Conservation (phyloP, 2,329 filamentous ascomycete species). For the Ilyonectria mors-panacis region DNA sequence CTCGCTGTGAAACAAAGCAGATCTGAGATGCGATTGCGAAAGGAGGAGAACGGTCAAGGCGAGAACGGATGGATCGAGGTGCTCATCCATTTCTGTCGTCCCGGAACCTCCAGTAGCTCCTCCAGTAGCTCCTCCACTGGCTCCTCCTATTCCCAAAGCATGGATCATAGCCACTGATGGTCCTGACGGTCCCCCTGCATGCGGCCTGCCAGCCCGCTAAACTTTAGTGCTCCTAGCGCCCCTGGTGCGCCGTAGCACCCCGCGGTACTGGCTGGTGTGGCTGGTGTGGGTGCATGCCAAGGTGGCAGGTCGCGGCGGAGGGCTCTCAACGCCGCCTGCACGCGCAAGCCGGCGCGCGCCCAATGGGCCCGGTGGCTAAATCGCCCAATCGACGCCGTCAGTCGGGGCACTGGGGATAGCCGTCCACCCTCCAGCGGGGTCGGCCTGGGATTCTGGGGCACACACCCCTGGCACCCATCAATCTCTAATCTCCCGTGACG, state of each 20-base stretch:
- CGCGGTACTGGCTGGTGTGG: slow-evolving; percentile 27
- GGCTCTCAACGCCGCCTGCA: slow-evolving; percentile 11
- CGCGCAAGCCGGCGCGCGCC: slow-evolving; percentile 16
- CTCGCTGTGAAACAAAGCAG: slow-evolving; percentile 18
- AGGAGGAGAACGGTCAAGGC: slow-evolving; percentile 5
- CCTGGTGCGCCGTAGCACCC: slow-evolving; percentile 36
- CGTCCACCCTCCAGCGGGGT: slow-evolving; percentile 1
- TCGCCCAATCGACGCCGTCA: slow-evolving; percentile 18
- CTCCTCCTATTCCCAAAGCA: slow-evolving; percentile 25
- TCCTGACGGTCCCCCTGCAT: slow-evolving; percentile 46
- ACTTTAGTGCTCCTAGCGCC: slow-evolving; percentile 42
- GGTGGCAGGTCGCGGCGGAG: not conserved
- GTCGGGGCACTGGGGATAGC: not conserved
- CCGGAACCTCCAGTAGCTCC: slow-evolving; percentile 4
- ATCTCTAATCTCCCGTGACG: slow-evolving; percentile 18
- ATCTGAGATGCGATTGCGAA: slow-evolving; percentile 19
- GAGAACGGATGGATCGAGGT: not conserved
- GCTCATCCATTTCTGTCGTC: slow-evolving; percentile 11
- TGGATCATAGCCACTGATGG: slow-evolving; percentile 9
- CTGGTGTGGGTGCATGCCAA: slow-evolving; percentile 3
- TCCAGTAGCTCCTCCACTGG: not conserved
- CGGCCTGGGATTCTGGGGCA: slow-evolving; percentile 10
- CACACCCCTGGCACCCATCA: slow-evolving; percentile 14
- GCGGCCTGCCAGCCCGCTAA: slow-evolving; percentile 42
- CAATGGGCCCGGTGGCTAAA: slow-evolving; percentile 9